phyloP scores from a whole-genome alignment of 768 basidiomycete genomes.

The Suillus discolor region DNA sequence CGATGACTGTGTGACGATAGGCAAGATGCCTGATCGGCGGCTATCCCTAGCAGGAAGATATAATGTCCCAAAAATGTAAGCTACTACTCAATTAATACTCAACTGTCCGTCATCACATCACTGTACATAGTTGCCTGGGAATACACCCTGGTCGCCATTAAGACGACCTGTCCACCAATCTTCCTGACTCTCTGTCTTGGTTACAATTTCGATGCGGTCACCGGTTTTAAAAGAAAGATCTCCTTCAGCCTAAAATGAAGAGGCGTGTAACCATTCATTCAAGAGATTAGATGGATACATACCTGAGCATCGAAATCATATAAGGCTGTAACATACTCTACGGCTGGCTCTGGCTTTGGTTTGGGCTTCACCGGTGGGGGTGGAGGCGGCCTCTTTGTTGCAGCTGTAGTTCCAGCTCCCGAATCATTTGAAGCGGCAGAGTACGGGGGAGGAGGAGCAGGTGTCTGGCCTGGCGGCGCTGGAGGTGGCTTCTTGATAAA shows the following conservation, averaged over 20 bases:
- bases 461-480: constrained; percentile 29
- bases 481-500: constrained; percentile 48
- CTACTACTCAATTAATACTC: constrained; percentile 3
- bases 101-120: constrained; percentile 11
- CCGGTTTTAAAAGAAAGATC: constrained; percentile 90
- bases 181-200: constrained; percentile 78
- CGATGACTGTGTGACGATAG: background rate
- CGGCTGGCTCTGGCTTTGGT: constrained; percentile 64
- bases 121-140: constrained; percentile 68
- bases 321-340: constrained; percentile 85
- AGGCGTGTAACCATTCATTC: background rate
- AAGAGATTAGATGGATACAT: constrained; percentile 18
- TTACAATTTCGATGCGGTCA: constrained; percentile 88
- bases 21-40: background rate
- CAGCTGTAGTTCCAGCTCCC: constrained; percentile 34
- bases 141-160: constrained; percentile 83
- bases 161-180: constrained; percentile 98
- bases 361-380: constrained; percentile 92
- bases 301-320: constrained; percentile 96
- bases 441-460: constrained; percentile 53
- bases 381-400: constrained; percentile 79
- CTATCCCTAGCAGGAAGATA: background rate
- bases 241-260: constrained; percentile 70
- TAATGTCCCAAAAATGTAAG: background rate
- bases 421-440: constrained; percentile 29